These are phyloP conservation scores for Gnaphalium uliginosum DNA, from an alignment of 129 eudicot genomes.

Conservation along the genomic window DNA sequence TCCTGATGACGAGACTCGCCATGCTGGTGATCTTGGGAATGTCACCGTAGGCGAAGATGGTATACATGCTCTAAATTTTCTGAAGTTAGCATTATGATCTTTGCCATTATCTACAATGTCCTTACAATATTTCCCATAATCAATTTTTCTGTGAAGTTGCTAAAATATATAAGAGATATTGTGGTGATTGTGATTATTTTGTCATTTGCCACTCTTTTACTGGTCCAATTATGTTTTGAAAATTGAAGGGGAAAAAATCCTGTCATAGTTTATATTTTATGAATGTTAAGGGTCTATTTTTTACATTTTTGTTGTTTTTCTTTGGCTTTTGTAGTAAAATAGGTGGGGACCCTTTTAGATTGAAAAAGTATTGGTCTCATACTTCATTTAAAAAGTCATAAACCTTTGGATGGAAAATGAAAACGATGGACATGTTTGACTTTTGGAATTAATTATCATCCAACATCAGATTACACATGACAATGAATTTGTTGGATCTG, in stretches of 20 bases:
- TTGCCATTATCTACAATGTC: neutral
- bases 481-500: neutral
- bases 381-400: neutral
- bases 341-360: neutral
- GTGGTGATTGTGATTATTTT: neutral
- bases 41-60: slow-evolving; percentile 92
- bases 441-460: neutral
- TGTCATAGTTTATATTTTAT: neutral
- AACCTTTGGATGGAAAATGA: slow-evolving; percentile 1
- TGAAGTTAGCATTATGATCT: neutral
- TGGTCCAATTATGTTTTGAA: too few species aligned
- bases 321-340: neutral
- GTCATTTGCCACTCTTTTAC: neutral
- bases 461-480: neutral
- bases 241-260: neutral
- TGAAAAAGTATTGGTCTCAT: neutral
- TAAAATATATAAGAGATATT: neutral
- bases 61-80: slow-evolving; percentile 33
- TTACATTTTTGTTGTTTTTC: neutral
- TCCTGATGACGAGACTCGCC: slow-evolving; percentile 89
- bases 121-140: neutral
- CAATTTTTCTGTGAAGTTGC: neutral
- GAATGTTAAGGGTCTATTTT: neutral
- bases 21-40: slow-evolving; percentile 99
- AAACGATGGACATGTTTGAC: neutral